Evolutionary conservation across 83 land plant species (phyloP).

Genomic region (Picea mariana): DNA sequence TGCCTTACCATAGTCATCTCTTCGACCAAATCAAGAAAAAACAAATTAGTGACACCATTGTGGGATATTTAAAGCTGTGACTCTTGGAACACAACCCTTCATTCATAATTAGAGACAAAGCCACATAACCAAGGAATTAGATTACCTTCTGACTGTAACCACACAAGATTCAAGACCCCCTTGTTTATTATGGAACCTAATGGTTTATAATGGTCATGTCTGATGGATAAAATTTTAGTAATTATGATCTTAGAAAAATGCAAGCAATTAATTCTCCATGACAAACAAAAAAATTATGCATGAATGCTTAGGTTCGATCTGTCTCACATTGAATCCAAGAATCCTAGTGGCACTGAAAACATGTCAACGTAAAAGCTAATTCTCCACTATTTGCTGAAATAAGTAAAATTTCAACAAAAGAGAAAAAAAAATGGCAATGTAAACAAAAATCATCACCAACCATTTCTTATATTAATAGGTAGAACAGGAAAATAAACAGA

Average conservation of each 20-base stretch:
- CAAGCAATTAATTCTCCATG: too few relatives aligned
- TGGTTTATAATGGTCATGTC: background rate
- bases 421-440: background rate
- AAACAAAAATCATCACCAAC: background rate
- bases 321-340: background rate
- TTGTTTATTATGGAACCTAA: background rate
- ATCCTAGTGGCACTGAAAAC: background rate
- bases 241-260: background rate
- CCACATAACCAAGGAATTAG: background rate
- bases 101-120: too few relatives aligned
- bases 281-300: background rate
- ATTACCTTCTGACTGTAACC: background rate
- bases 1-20: too few relatives aligned
- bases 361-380: background rate
- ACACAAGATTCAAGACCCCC: background rate
- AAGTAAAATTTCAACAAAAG: too few relatives aligned
- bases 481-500: background rate
- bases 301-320: background rate
- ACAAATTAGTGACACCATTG: too few relatives aligned
- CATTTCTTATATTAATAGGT: background rate
- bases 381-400: background rate
- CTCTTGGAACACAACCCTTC: too few relatives aligned
- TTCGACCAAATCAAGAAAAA: background rate
- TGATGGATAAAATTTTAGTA: background rate
- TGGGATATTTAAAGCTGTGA: too few relatives aligned